These are phyloP conservation scores for Chernovozyma aurita DNA, from an alignment of 1,139 yeast species.

Conservation along the genomic window DNA sequence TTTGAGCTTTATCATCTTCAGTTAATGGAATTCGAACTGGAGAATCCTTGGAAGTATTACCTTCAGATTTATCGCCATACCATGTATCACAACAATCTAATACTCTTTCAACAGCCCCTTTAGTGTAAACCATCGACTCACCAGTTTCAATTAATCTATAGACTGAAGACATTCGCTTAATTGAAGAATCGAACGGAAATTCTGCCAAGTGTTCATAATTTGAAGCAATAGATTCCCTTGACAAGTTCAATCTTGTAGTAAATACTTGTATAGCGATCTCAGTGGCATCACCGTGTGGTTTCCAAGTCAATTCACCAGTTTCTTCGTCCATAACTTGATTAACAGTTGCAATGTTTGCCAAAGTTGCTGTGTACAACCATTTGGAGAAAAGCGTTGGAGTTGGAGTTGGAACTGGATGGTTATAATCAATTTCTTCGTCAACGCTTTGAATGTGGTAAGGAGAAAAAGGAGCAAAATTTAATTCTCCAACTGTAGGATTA, in stretches of 20 bases:
- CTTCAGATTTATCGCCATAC: constrained; percentile 21
- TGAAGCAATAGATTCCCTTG: constrained; percentile 16
- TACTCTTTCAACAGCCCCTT: constrained; percentile 53
- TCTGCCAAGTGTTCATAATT: constrained; percentile 23
- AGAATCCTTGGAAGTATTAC: no score
- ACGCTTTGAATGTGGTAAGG: constrained; percentile 23
- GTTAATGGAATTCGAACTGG: constrained; percentile 13
- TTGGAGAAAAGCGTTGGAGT: constrained; percentile 12
- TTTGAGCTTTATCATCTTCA: constrained; percentile 18
- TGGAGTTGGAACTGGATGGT: constrained; percentile 7
- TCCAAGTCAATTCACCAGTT: constrained; percentile 26
- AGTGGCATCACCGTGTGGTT: constrained; percentile 36
- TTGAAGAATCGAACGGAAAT: constrained; percentile 33
- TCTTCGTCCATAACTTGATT: constrained; percentile 21
- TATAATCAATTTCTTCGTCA: constrained; percentile 27
- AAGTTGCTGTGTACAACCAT: constrained; percentile 29
- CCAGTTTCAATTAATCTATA: constrained; percentile 19
- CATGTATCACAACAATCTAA: constrained; percentile 34
- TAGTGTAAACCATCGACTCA: constrained; percentile 29
- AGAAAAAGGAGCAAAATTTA: constrained; percentile 18
- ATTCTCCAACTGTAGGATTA: constrained; percentile 34
- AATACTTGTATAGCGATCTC: constrained; percentile 36
- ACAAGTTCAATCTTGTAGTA: constrained; percentile 21
- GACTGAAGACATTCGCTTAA: constrained; percentile 46
- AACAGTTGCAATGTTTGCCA: constrained; percentile 33